Evolutionary conservation across 768 basidiomycete species (phyloP), one percentile per base, ranked within the genome.

Genomic region (Agrocybe pediades): DNA sequence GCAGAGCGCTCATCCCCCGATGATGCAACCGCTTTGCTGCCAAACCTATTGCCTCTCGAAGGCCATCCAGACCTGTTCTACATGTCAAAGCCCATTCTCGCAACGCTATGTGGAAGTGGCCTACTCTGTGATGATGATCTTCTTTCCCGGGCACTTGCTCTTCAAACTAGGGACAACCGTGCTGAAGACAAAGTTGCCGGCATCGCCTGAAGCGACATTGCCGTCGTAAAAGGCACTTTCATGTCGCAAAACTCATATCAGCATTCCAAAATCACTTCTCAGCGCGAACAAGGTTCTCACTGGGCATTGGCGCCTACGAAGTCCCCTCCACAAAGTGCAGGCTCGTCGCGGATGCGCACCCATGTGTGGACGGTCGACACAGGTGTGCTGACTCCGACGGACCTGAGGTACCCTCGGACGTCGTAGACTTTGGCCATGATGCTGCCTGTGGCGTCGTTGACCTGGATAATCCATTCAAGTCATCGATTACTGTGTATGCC

Each of bases 221-320:
- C 64, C 63, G 51, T 76, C 73, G 49, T 63, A 76, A 60, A 71
- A 74, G 3, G 71, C 71, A 45, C 74, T 74, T 44, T 13, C 6
- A 6, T 39, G 39, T n/a, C n/a, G n/a, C n/a, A n/a, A n/a, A n/a
- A n/a, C 13, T 9, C 29, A 17, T 39, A 8, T 24, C 39, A 41
- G 40, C 41, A 50, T 17, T 40, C 24, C n/a, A n/a, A n/a, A n/a
- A n/a, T n/a, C n/a, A n/a, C n/a, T n/a, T n/a, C 15, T 48, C 20
- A 29, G 8, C 30, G 17, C 9, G 20, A 33, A 46, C 21, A 46
- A 19, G 33, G 25, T 23, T 53, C 64, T 41, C 59, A 74, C 72
- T 74, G 72, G 1, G 74, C 73, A 57, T 76, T 76, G 4, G 73
- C 73, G 23, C 69, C 74, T 6, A 69, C 68, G 33, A 73, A 74